phyloP scores from a whole-genome alignment of 2,329 filamentous ascomycete species.

The Colletotrichum orchidophilum region DNA sequence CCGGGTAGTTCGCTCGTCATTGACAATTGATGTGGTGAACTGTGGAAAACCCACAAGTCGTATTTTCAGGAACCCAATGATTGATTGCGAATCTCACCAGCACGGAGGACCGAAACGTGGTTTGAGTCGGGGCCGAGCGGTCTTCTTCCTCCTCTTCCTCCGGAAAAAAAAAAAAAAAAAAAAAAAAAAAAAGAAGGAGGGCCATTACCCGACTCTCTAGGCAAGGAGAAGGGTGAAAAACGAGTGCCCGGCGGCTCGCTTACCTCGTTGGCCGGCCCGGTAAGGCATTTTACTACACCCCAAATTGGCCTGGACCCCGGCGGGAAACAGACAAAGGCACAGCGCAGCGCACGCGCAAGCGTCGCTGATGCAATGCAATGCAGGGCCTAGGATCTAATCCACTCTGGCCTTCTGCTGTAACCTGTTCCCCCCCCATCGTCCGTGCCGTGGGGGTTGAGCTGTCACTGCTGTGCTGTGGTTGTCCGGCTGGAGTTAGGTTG shows the following conservation, averaged over 20 bases:
- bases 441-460: constrained; percentile 1
- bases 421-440: neutral
- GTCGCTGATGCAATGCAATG: constrained; percentile 31
- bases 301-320: neutral
- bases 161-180: neutral
- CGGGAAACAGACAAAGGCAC: neutral
- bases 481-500: neutral
- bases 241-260: neutral
- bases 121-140: neutral
- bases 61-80: neutral
- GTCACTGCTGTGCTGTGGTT: neutral
- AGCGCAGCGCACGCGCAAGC: neutral
- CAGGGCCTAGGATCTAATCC: constrained; percentile 3
- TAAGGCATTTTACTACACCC: neutral
- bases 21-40: too few species aligned
- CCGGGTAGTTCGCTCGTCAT: neutral
- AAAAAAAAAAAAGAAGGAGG: neutral
- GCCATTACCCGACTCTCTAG: too few species aligned
- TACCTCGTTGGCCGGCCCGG: neutral
- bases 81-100: neutral
- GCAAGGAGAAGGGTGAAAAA: too few species aligned
- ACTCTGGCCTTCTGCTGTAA: neutral
- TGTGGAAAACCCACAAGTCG: neutral
- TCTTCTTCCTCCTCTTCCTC: neutral
- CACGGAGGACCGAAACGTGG: neutral